These are phyloP conservation scores for Russula virescens DNA, from an alignment of 768 basidiomycete species.

Conservation along the genomic window DNA sequence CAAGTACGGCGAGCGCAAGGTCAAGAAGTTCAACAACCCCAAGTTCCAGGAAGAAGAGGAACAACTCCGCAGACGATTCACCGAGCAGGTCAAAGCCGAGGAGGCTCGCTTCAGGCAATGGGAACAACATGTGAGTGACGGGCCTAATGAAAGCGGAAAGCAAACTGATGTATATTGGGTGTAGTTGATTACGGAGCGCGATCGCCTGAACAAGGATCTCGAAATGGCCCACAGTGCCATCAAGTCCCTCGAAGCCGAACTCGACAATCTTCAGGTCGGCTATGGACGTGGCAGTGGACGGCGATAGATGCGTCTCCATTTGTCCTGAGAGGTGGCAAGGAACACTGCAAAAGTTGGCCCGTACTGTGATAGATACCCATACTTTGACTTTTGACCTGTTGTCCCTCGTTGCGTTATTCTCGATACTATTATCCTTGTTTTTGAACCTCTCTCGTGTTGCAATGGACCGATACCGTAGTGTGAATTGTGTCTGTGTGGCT, in stretches of 20 bases:
- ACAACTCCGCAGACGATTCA: constrained; percentile 91
- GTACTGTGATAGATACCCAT: constrained; percentile 19
- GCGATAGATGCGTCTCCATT: constrained; percentile 36
- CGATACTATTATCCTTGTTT: constrained; percentile 4
- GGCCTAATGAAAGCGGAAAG: neutral
- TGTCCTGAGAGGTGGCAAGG: neutral
- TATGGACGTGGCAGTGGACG: constrained; percentile 71
- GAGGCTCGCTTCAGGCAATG: constrained; percentile 97
- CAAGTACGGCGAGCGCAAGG: constrained; percentile 97
- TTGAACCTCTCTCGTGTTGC: neutral
- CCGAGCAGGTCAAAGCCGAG: constrained; percentile 99
- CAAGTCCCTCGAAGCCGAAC: constrained; percentile 85
- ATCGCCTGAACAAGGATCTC: constrained; percentile 98
- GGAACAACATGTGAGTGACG: constrained; percentile 86
- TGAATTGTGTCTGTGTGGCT: too few species aligned
- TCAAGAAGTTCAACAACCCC: constrained; percentile 97
- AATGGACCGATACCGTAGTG: constrained; percentile 1
- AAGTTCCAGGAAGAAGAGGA: constrained; percentile 99
- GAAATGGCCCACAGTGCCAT: constrained; percentile 88
- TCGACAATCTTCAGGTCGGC: constrained; percentile 83
- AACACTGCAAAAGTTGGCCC: constrained; percentile 2
- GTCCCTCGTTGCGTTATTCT: constrained; percentile 1
- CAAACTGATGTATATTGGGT: constrained; percentile 23
- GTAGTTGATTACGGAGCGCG: constrained; percentile 95
- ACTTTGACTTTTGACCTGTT: constrained; percentile 7